Base-by-base conservation (phyloP, 2,329 filamentous ascomycete species). In the Graphilbum fragrans region DNA sequence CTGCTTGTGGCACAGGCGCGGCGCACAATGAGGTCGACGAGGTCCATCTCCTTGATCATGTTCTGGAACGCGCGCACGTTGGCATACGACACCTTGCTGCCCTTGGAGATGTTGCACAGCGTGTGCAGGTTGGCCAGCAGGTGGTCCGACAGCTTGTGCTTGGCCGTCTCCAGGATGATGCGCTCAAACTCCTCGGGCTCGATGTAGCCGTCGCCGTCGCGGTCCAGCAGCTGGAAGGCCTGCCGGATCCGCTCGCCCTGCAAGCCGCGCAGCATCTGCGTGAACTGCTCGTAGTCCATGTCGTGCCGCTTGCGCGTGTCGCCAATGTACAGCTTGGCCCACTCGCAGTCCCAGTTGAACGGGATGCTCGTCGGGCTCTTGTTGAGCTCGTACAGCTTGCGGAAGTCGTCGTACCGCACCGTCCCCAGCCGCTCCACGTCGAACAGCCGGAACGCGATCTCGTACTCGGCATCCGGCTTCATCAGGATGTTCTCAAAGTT, bases 31-130 rank as follows among this genome's bases (percentile, higher is more conserved):
- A 94, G 69, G 67, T 98, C 92, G 38, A 96, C 86, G 54, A 96
- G 74, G 55, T 98, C 92, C 86, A 98, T 95, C 64, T 96, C 88
- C 55, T 84, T 81, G 53, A 98, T 90, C 63, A 98, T 81, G 60
- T 98, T 98, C 67, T 94, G 88, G 68, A 98, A 98, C 31, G 92
- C 92, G 50, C 92, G 80, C 25, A 98, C 92, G 58, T 94, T 95
- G 59, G 92, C 87, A 58, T 98, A 98, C 7, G 88, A 95, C 52
- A 98, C 92, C 66, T 93, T 94, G 68, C 79, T 92, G 47, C 86
- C 81, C 27, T 80, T 71, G 8, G 86, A 86, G 59, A 96, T 94
- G 65, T 95, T 95, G 75, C 90, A 96, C 33, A 98, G 75, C 1
- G 87, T 92, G 48, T 84, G 80, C 37, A 98, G 74, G 62, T 96